Evolutionary conservation across 192 early-diverging fungal genomes (phyloP), one percentile per base, ranked within the genome.

Genomic region (Phycomyces nitens): DNA sequence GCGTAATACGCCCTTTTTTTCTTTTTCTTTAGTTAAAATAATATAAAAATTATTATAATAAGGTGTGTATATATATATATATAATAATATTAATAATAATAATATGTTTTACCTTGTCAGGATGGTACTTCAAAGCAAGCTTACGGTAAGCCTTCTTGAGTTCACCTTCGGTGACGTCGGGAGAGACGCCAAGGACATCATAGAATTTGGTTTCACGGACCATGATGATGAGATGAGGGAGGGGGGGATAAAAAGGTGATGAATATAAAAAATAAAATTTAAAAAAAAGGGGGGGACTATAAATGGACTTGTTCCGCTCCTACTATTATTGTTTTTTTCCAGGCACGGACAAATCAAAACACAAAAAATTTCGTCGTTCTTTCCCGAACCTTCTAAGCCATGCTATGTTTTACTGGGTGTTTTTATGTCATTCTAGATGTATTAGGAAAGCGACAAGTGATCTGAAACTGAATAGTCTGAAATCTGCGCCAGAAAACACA

Each of bases 71-170:
- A n/a, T n/a, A n/a, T n/a, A n/a, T n/a, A n/a, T n/a, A n/a, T n/a
- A n/a, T n/a, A n/a, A n/a, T n/a, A n/a, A n/a, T n/a, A n/a, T n/a
- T n/a, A n/a, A n/a, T n/a, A n/a, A n/a, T n/a, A n/a, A n/a, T n/a
- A n/a, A n/a, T n/a, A n/a, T n/a, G n/a, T n/a, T 42, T 23, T 82
- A 87, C 85, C 80, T 92, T 94, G 74, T 94, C 92, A 14, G 92
- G 92, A 65, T 87, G 86, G 62, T 86, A 93, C 68, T 94, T 94
- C 56, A 98, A 79, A 12, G 98, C 98, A 63, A 97, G 82, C 80
- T 99, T 99, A 58, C 94, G 78, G 87, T 97, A 97, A 18, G 95
- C 94, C 81, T 99, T 99, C 80, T 97, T 99, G 66, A 99, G 81
- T 55, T 97, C 92, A 58, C 77, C 53, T 49, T 95, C 91, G 59